phyloP scores from a whole-genome alignment of 73 alveolate species.

The Durusdinium trenchii region DNA sequence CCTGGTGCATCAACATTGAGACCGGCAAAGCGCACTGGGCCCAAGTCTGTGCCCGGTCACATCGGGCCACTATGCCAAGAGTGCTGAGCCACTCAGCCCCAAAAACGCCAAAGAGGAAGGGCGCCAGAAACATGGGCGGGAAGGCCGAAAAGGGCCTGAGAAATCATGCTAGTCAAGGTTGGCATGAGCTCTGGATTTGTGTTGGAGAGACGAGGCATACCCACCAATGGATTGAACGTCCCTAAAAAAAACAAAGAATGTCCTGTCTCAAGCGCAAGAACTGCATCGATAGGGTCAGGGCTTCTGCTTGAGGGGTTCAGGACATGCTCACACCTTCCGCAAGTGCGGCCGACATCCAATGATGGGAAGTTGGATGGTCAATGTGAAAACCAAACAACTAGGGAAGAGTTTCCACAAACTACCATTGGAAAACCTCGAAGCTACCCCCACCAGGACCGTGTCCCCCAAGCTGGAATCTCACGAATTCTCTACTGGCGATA shows the following conservation, averaged over 20 bases:
- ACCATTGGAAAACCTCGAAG: too few relatives aligned
- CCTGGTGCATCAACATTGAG: neutral
- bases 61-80: neutral
- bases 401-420: too few relatives aligned
- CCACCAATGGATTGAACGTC: neutral
- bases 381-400: too few relatives aligned
- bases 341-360: too few relatives aligned
- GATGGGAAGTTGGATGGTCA: too few relatives aligned
- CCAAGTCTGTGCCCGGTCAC: neutral
- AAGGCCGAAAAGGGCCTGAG: neutral
- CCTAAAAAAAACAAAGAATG: neutral
- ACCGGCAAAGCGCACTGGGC: neutral
- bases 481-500: too few relatives aligned
- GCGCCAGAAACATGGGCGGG: constrained; percentile 24
- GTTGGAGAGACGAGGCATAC: neutral
- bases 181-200: neutral
- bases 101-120: constrained; percentile 24
- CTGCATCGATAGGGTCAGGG: neutral
- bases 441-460: too few relatives aligned
- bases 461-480: too few relatives aligned
- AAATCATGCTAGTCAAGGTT: neutral
- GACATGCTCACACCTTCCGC: too few relatives aligned
- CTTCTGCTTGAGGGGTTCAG: too few relatives aligned
- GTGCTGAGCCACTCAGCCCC: neutral
- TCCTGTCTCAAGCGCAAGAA: neutral